These are phyloP conservation scores for Chaetomium sp. DNA, from an alignment of 2,329 filamentous ascomycete species.

Conservation along the genomic window DNA sequence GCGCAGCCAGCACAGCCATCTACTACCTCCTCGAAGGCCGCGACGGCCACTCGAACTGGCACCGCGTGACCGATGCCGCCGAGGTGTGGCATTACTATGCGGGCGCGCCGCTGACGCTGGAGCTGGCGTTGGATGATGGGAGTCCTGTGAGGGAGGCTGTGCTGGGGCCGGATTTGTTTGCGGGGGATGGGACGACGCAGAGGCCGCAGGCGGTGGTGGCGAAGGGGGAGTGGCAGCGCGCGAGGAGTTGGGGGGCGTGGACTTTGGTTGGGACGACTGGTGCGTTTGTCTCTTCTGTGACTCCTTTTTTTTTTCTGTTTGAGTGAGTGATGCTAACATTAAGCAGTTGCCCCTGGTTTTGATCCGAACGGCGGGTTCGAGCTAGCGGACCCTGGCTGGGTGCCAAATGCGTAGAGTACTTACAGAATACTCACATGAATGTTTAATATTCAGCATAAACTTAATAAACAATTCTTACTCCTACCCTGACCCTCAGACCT, in stretches of 20 bases:
- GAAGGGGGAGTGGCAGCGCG: constrained; percentile 40
- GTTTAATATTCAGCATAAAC: too few species aligned
- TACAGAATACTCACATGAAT: too few species aligned
- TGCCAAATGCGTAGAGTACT: not conserved
- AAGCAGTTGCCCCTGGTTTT: constrained; percentile 1
- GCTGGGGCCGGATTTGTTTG: constrained; percentile 40
- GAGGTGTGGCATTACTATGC: constrained; percentile 51
- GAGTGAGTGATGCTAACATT: too few species aligned
- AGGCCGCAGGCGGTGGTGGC: constrained; percentile 38
- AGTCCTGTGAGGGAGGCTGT: constrained; percentile 29
- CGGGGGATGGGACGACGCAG: constrained; percentile 25
- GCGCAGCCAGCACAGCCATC: constrained; percentile 44
- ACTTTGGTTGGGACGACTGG: constrained; percentile 36
- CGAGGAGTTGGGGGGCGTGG: constrained; percentile 40
- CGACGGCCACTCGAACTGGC: constrained; percentile 41
- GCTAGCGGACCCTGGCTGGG: not conserved
- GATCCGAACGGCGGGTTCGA: not conserved
- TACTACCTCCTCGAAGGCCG: constrained; percentile 46
- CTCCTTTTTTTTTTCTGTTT: not conserved
- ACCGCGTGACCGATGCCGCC: constrained; percentile 38
- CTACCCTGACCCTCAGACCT: not conserved
- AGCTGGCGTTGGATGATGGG: constrained; percentile 39
- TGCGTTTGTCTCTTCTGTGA: not conserved
- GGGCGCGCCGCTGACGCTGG: constrained; percentile 42
- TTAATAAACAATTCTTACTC: not conserved